phyloP scores from a whole-genome alignment of 208 protist genomes.

The Trypanosoma scelopori region DNA sequence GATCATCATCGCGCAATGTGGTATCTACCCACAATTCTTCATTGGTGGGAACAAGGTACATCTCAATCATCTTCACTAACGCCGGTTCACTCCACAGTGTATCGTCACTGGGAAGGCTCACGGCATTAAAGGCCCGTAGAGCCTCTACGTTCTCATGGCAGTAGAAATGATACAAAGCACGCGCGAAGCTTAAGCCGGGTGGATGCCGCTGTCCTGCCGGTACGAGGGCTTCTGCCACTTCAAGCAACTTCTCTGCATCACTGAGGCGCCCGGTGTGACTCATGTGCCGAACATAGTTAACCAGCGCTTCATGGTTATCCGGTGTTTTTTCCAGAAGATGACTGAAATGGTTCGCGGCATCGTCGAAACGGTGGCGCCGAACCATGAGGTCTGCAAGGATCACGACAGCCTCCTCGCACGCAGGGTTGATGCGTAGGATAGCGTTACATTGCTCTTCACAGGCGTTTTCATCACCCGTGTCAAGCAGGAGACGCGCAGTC shows the following conservation, averaged over 20 bases:
- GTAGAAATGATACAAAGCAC: constrained; percentile 80
- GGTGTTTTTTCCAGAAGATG: constrained; percentile 84
- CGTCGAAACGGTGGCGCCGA: constrained; percentile 74
- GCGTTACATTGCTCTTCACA: constrained; percentile 89
- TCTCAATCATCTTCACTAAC: constrained; percentile 92
- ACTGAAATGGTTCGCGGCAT: constrained; percentile 85
- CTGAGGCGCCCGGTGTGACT: constrained; percentile 74
- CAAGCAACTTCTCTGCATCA: constrained; percentile 54
- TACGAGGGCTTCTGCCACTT: constrained; percentile 39
- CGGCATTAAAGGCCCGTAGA: constrained; percentile 87
- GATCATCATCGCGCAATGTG: constrained; percentile 33
- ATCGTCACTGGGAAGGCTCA: constrained; percentile 70
- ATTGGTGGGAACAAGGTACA: constrained; percentile 91
- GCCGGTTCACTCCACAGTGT: constrained; percentile 83
- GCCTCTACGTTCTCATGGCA: constrained; percentile 83
- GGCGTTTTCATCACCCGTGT: constrained; percentile 70
- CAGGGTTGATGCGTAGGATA: constrained; percentile 83
- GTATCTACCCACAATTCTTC: constrained; percentile 81
- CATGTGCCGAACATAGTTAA: constrained; percentile 85
- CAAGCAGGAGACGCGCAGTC: constrained; percentile 79
- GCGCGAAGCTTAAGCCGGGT: constrained; percentile 82
- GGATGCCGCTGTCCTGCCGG: constrained; percentile 45
- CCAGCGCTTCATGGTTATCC: constrained; percentile 88
- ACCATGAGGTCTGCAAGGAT: constrained; percentile 94
- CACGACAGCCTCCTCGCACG: constrained; percentile 87